Base-by-base conservation (phyloP, 768 basidiomycete species). In the Collybiopsis confluens region DNA sequence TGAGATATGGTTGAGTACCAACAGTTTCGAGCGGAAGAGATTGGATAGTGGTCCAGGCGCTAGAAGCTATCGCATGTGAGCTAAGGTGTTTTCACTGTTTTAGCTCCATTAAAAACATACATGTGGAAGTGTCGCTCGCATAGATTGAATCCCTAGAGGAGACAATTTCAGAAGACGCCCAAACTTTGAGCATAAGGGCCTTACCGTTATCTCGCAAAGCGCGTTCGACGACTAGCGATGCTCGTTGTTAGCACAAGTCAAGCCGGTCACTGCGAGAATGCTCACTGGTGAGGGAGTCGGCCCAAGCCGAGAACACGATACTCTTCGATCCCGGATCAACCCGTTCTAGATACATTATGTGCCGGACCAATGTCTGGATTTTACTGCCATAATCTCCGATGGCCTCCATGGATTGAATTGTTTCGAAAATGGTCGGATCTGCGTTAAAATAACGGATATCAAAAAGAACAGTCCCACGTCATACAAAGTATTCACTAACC, bases 241-340 rank as follows among this genome's bases (percentile, higher is more conserved):
- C 16, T n/a, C 40, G 30, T 61, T 36, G 61, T 55, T 50, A 41
- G 1, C 26, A 18, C 1, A 16, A 51, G 40, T 7, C 27, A 1
- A 40, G 30, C 48, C 55, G 18, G 16, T 23, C 30, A 23, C 36
- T 10, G 45, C 36, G 26, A 40, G 68, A 85, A 21, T 21, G 18
- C 45, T 57, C 59, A 90, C 91, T 92, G 43, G 81, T 77, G 42
- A 95, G 67, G 1, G 89, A 92, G 71, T 93, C 92, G 2, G 85
- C 85, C 90, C 92, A 95, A 6, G 92, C 91, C 9, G 91, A 94
- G 62, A 95, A 95, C 38, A 94, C 83, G 45, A 91, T 90, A 61
- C 86, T 88, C 71, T 92, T 91, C 30, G 88, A 74, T 6, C 83
- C 87, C 10, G 86, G 78, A 50, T 94, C 90, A 8, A 72, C 68